Percentiles rank a stretch among this genome's conserved stretches.
phyloP scores from a whole-genome alignment of 441 rosid species.

The Erodium texanum region DNA sequence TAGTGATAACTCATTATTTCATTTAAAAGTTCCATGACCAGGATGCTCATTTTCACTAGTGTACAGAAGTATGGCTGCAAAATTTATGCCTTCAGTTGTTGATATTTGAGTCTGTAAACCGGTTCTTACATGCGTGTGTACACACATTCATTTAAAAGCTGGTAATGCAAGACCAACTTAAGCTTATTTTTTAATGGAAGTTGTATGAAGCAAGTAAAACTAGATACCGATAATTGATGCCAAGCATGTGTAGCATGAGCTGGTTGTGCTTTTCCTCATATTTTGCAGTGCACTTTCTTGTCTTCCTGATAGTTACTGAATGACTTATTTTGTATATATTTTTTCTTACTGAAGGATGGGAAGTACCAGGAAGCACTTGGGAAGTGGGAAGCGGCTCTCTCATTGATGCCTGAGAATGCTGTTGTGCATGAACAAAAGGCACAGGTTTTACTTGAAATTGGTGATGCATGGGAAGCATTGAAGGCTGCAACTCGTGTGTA shows the following conservation, averaged over 20 bases:
- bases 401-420: conserved; percentile 51
- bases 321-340: conserved; percentile 5
- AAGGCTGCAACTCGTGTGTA: conserved; percentile 62
- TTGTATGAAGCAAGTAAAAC: too few species aligned
- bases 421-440: conserved; percentile 82
- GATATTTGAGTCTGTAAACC: too few species aligned
- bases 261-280: not conserved
- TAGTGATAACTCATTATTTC: too few species aligned
- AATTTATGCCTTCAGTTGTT: too few species aligned
- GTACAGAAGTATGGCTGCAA: too few species aligned
- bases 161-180: not conserved
- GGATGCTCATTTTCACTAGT: too few species aligned
- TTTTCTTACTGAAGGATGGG: conserved; percentile 49
- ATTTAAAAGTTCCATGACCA: too few species aligned
- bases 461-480: conserved; percentile 74
- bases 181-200: too few species aligned
- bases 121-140: too few species aligned
- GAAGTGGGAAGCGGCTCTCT: conserved; percentile 84
- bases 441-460: conserved; percentile 76
- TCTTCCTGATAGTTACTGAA: not conserved
- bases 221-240: too few species aligned
- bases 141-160: too few species aligned
- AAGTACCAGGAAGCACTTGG: conserved; percentile 73
- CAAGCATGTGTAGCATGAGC: not conserved
- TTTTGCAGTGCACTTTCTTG: not conserved